phyloP scores from a whole-genome alignment of 257 asterid species.

The Gentiana dahurica region DNA sequence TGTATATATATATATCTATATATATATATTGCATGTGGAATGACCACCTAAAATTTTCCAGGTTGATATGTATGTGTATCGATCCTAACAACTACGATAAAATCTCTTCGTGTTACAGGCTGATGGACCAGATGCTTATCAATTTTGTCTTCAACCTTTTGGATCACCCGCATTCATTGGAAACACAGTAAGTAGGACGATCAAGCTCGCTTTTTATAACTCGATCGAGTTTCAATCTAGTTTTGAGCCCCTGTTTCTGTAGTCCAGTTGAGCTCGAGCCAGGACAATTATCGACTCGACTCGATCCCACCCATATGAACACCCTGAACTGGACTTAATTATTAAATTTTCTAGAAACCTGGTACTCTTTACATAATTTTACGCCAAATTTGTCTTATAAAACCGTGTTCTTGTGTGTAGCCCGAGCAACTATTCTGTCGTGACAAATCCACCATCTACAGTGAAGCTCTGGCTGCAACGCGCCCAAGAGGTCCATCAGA shows the following conservation, averaged over 20 bases:
- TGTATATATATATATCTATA: neutral
- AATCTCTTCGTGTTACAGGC: slow-evolving; percentile 24
- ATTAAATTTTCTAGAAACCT: no score
- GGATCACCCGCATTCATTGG: slow-evolving; percentile 91
- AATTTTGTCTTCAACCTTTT: slow-evolving; percentile 90
- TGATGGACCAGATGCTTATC: slow-evolving; percentile 75
- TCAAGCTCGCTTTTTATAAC: neutral
- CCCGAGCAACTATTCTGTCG: slow-evolving; percentile 93
- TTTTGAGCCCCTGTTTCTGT: no score
- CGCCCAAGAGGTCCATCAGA: slow-evolving; percentile 81
- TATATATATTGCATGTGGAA: neutral
- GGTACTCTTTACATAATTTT: no score
- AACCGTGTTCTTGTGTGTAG: slow-evolving; percentile 21
- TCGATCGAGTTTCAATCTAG: no score
- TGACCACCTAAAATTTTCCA: slow-evolving; percentile 2
- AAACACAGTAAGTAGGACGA: slow-evolving; percentile 59
- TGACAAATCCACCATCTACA: slow-evolving; percentile 46
- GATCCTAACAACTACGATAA: neutral
- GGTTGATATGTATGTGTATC: neutral
- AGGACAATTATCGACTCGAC: no score
- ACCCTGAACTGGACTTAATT: no score
- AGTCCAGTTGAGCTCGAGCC: no score
- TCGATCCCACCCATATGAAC: no score
- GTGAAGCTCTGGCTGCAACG: slow-evolving; percentile 98
- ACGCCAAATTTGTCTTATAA: no score